phyloP scores from a whole-genome alignment of 192 early-diverging fungal genomes.

The Chytriomyces sp. region DNA sequence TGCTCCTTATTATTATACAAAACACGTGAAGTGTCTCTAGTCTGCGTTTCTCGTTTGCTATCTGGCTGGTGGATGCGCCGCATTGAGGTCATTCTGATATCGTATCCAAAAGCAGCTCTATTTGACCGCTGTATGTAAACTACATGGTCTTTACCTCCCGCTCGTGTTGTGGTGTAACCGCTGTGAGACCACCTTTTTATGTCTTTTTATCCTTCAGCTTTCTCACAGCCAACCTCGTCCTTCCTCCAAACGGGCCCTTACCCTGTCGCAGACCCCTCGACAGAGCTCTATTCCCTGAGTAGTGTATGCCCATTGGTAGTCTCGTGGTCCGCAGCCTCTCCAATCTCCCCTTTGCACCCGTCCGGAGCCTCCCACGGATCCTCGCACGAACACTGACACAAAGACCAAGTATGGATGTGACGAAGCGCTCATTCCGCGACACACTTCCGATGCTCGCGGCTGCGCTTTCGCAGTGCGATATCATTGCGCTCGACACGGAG shows the following conservation, averaged over 20 bases:
- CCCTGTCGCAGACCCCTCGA: neutral
- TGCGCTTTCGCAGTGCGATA: conserved; percentile 68
- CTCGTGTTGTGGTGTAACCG: no score
- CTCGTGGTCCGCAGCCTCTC: neutral
- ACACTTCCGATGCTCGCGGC: conserved; percentile 60
- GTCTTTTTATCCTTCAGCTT: neutral
- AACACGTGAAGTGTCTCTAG: no score
- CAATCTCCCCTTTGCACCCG: neutral
- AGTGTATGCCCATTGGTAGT: neutral
- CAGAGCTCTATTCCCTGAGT: neutral
- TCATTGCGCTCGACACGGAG: conserved; percentile 81
- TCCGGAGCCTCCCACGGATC: neutral
- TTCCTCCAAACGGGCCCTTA: neutral
- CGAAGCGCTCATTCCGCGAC: conserved; percentile 63
- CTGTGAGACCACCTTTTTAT: neutral
- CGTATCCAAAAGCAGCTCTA: no score
- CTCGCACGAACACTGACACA: neutral
- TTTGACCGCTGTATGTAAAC: no score
- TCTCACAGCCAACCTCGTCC: neutral
- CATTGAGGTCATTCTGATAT: no score
- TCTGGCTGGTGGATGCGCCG: no score
- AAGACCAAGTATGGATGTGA: conserved; percentile 63
- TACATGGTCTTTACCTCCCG: no score
- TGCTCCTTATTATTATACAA: no score
- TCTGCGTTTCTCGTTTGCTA: no score